Percentiles rank a stretch among this genome's conserved stretches.
Conservation (phyloP, 2,329 filamentous ascomycete species). For the Epicoccum nigrum region DNA sequence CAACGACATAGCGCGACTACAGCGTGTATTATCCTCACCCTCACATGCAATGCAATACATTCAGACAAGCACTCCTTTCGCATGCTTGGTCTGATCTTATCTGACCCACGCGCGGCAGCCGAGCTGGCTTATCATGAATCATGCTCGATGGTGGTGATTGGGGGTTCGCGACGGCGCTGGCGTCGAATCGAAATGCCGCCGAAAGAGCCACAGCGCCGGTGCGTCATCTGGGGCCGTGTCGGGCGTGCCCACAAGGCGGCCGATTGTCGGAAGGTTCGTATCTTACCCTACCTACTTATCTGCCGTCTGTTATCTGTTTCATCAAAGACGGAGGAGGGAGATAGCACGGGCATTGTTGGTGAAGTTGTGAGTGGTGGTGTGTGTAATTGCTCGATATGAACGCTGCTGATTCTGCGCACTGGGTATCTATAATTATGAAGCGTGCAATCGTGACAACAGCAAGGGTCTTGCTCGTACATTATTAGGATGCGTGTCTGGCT, state of each 20-base stretch:
- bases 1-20: neutral
- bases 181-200: constrained; percentile 22
- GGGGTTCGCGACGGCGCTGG: constrained; percentile 1
- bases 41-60: too few relatives aligned
- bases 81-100: too few relatives aligned
- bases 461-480: neutral
- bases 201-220: constrained; percentile 7
- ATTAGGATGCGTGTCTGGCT: neutral
- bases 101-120: too few relatives aligned
- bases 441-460: too few relatives aligned
- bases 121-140: neutral
- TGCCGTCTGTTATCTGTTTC: neutral
- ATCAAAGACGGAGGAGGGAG: neutral
- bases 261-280: constrained; percentile 20
- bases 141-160: constrained; percentile 1
- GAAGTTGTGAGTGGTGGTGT: too few relatives aligned
- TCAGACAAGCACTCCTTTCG: too few relatives aligned
- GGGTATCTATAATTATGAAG: too few relatives aligned
- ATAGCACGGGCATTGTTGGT: neutral
- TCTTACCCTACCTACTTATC: constrained; percentile 4
- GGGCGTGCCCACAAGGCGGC: constrained; percentile 12
- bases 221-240: constrained; percentile 22
- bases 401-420: neutral
- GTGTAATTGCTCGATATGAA: too few relatives aligned
- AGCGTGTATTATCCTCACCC: neutral